These are phyloP conservation scores for Clarireedia hainanense DNA, from an alignment of 2,329 filamentous ascomycete species.

Conservation along the genomic window DNA sequence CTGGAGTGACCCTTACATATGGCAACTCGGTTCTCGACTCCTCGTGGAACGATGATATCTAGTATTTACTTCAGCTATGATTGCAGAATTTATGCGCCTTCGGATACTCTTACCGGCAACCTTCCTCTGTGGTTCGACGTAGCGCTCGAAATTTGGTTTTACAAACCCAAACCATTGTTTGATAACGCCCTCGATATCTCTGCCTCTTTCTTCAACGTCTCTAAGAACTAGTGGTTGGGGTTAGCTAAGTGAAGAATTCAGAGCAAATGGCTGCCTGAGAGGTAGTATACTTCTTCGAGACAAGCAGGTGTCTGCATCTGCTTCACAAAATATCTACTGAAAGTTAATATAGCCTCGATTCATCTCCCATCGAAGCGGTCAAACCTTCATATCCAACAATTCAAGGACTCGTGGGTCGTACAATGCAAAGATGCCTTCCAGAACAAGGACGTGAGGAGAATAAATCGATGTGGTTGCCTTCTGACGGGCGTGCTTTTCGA, in stretches of 20 bases:
- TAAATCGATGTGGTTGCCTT: conserved; percentile 82
- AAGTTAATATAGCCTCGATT: conserved; percentile 2
- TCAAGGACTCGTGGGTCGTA: conserved; percentile 82
- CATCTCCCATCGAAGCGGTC: not conserved
- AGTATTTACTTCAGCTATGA: conserved; percentile 1
- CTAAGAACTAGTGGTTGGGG: conserved; percentile 47
- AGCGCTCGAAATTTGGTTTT: conserved; percentile 94
- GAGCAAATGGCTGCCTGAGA: not conserved
- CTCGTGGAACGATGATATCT: conserved; percentile 91
- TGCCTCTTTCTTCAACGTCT: conserved; percentile 80
- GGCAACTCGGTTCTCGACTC: conserved; percentile 89
- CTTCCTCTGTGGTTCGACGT: conserved; percentile 83
- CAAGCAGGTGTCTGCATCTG: conserved; percentile 88
- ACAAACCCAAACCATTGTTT: conserved; percentile 98
- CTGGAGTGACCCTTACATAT: conserved; percentile 50
- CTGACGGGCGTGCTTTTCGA: conserved; percentile 78
- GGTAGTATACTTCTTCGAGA: conserved; percentile 66
- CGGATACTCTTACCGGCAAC: conserved; percentile 54
- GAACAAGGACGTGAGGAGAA: conserved; percentile 87
- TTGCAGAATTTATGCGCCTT: not conserved
- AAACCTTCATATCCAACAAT: conserved; percentile 80
- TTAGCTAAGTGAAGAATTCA: conserved; percentile 3
- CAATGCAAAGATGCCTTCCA: conserved; percentile 93
- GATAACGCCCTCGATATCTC: conserved; percentile 90
- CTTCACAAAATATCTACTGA: conserved; percentile 81